These are phyloP conservation scores for Heliamphora exappendiculata DNA, from an alignment of 148 eudicot species.

Conservation along the genomic window DNA sequence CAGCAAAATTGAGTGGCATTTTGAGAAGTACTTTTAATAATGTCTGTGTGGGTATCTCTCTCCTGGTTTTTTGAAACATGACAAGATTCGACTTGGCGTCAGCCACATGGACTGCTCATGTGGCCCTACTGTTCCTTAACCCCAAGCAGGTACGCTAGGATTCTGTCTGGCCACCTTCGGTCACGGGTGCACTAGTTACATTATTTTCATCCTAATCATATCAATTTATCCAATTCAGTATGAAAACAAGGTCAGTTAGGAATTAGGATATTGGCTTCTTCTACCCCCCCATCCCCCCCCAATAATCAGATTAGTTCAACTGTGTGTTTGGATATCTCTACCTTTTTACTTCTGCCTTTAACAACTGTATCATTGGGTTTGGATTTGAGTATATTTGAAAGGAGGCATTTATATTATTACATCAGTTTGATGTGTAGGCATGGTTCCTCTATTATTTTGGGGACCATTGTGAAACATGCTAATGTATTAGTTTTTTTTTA, in stretches of 20 bases:
- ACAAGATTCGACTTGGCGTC: too few species aligned
- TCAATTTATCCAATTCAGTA: too few species aligned
- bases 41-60: too few species aligned
- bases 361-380: not conserved
- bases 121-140: too few species aligned
- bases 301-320: not conserved
- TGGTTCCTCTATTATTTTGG: not conserved
- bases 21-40: too few species aligned
- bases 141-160: too few species aligned
- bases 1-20: too few species aligned
- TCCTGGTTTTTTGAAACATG: too few species aligned
- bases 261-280: not conserved
- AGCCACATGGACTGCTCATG: too few species aligned
- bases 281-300: not conserved
- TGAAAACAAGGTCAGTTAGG: too few species aligned
- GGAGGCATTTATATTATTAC: not conserved
- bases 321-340: not conserved
- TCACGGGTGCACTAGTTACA: not conserved
- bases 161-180: too few species aligned
- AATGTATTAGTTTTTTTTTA: not conserved
- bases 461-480: not conserved
- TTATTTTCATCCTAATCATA: not conserved
- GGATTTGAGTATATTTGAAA: not conserved
- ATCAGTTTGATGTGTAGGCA: slow-evolving; percentile 1
- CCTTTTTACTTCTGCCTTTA: not conserved